Evolutionary conservation across 352 stramenopile genomes (phyloP).

Genomic region (Pythium biforme): DNA sequence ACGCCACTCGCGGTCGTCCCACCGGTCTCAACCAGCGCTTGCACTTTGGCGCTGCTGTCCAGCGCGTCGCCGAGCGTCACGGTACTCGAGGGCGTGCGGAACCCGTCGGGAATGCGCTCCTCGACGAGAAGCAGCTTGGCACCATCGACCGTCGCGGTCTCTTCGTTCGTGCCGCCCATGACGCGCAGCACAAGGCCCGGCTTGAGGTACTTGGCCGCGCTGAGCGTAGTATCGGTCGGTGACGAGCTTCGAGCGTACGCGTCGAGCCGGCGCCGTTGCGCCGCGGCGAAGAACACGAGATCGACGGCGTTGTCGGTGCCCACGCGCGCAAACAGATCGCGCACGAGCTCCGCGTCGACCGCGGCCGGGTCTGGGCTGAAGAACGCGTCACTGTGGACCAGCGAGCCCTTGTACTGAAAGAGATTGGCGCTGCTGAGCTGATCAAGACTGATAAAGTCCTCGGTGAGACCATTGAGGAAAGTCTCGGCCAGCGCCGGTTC

Average conservation of each 20-base stretch:
- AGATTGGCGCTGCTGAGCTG: conserved; percentile 2
- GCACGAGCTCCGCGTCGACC: conserved; percentile 12
- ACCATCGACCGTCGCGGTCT: neutral
- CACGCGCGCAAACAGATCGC: conserved; percentile 12
- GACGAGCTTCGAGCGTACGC: neutral
- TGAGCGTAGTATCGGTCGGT: neutral
- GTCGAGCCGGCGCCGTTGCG: conserved; percentile 11
- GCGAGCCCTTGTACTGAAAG: conserved; percentile 13
- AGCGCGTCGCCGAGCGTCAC: neutral
- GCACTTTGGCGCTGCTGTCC: conserved; percentile 2
- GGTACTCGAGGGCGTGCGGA: neutral
- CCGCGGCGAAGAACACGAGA: conserved; percentile 11
- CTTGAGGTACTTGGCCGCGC: conserved; percentile 7
- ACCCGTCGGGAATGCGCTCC: conserved; percentile 12
- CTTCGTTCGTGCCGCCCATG: conserved; percentile 5
- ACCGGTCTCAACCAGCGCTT: conserved; percentile 13
- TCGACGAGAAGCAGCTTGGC: conserved; percentile 4
- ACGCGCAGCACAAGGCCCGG: conserved; percentile 9
- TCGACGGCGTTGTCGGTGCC: neutral
- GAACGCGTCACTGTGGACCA: conserved; percentile 13
- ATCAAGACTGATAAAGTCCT: conserved; percentile 7
- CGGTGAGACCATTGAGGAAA: neutral
- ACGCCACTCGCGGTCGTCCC: neutral
- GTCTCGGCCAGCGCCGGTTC: conserved; percentile 8
- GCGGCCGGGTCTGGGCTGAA: conserved; percentile 13